Evolutionary conservation across 176 grass and related monocot genomes (phyloP).

Genomic region (Lolium perenne): DNA sequence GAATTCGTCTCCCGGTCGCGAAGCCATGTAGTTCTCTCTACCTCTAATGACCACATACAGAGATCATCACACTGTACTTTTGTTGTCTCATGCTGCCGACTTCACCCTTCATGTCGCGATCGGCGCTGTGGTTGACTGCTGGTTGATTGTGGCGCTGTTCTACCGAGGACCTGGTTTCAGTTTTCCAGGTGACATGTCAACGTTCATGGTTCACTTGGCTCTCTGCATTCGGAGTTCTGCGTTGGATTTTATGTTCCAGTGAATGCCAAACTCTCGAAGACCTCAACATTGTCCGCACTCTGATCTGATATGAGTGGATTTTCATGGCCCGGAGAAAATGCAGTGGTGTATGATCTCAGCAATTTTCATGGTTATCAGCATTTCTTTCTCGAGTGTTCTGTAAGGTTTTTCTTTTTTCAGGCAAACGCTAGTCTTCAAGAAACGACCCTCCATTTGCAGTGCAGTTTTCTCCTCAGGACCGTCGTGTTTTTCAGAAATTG

Average conservation of each 20-base stretch:
- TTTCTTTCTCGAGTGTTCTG: background rate
- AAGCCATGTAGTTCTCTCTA: background rate
- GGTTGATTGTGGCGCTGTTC: background rate
- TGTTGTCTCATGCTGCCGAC: background rate
- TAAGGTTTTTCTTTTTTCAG: background rate
- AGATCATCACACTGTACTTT: background rate
- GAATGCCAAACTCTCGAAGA: conserved; percentile 25
- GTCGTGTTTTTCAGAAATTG: too few relatives aligned
- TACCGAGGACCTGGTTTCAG: background rate
- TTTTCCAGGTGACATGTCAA: conserved; percentile 14
- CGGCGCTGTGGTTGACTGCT: background rate
- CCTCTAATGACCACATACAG: background rate
- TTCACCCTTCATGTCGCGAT: background rate
- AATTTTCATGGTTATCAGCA: background rate
- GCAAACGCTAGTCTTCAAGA: too few relatives aligned
- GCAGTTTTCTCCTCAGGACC: too few relatives aligned
- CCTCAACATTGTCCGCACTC: background rate
- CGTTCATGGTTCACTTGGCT: conserved; percentile 25
- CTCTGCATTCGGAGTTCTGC: conserved; percentile 17
- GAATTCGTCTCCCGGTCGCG: background rate
- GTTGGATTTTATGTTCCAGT: background rate
- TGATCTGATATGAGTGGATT: background rate
- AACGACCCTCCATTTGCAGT: too few relatives aligned
- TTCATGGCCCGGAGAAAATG: background rate
- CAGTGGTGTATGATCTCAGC: background rate